Evolutionary conservation across 805 yeast species (phyloP).

Genomic region (Candida loeiensis): DNA sequence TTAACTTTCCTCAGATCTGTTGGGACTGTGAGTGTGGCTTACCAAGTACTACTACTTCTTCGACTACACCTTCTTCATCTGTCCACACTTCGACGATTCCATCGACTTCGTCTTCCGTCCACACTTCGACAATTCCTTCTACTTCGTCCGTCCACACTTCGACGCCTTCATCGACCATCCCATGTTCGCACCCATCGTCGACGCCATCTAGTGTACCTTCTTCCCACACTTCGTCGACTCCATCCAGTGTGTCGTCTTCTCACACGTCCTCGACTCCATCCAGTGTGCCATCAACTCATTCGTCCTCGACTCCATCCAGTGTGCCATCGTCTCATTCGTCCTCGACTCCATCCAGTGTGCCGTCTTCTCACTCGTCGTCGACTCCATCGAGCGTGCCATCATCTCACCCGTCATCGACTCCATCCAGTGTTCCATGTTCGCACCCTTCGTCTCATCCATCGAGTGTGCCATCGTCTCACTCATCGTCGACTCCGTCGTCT

Average conservation of each 20-base stretch:
- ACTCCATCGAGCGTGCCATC: not conserved
- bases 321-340: not conserved
- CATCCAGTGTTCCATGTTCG: not conserved
- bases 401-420: not conserved
- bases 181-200: slow-evolving; percentile 5
- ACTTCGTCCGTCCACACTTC: slow-evolving; percentile 1
- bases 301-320: not conserved
- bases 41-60: not conserved
- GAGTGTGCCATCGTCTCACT: not conserved
- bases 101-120: slow-evolving; percentile 3
- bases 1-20: slow-evolving; percentile 9
- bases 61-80: not conserved
- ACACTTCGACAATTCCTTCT: slow-evolving; percentile 8
- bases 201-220: slow-evolving; percentile 1
- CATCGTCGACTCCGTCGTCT: not conserved
- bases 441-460: not conserved
- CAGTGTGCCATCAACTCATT: not conserved
- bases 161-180: slow-evolving; percentile 4
- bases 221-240: slow-evolving; percentile 1
- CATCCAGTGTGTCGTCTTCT: not conserved
- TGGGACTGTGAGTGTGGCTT: slow-evolving; percentile 15
- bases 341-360: not conserved
- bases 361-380: not conserved
- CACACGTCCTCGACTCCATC: not conserved
- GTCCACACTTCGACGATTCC: no score